These are phyloP conservation scores for Xylariaceae sp. DNA, from an alignment of 2,329 filamentous ascomycete genomes.

Conservation along the genomic window DNA sequence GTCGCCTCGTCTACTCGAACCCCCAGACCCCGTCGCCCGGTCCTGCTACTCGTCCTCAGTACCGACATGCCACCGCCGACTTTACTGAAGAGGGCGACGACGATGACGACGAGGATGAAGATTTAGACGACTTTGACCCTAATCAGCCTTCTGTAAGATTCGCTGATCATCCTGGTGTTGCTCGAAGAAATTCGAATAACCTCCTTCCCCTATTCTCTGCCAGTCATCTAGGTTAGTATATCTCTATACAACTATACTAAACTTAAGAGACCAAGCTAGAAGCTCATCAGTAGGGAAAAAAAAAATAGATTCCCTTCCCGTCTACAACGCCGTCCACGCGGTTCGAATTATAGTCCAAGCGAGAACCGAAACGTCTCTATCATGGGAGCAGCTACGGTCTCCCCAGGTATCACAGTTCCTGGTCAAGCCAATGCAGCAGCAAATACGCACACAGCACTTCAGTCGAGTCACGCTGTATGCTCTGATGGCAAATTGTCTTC, in stretches of 20 bases:
- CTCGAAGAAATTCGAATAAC: constrained; percentile 26
- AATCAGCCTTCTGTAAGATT: constrained; percentile 31
- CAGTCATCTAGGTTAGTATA: constrained; percentile 67
- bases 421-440: constrained; percentile 90
- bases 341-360: constrained; percentile 81
- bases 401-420: constrained; percentile 95
- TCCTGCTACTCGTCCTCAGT: constrained; percentile 29
- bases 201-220: constrained; percentile 76
- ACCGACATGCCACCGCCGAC: constrained; percentile 57
- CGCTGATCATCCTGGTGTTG: constrained; percentile 37
- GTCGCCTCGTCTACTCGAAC: constrained; percentile 20
- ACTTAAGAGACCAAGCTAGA: neutral
- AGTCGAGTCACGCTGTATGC: constrained; percentile 84
- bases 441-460: constrained; percentile 79
- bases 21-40: constrained; percentile 27
- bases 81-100: constrained; percentile 62
- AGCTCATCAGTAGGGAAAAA: neutral
- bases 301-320: constrained; percentile 77
- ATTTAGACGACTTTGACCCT: constrained; percentile 23
- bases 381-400: constrained; percentile 94
- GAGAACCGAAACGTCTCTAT: constrained; percentile 84
- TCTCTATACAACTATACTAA: no score
- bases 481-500: constrained; percentile 87
- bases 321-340: constrained; percentile 86
- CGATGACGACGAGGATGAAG: constrained; percentile 38